Base-by-base conservation (phyloP, 306 rosid species). In the Calophaca sinica region DNA sequence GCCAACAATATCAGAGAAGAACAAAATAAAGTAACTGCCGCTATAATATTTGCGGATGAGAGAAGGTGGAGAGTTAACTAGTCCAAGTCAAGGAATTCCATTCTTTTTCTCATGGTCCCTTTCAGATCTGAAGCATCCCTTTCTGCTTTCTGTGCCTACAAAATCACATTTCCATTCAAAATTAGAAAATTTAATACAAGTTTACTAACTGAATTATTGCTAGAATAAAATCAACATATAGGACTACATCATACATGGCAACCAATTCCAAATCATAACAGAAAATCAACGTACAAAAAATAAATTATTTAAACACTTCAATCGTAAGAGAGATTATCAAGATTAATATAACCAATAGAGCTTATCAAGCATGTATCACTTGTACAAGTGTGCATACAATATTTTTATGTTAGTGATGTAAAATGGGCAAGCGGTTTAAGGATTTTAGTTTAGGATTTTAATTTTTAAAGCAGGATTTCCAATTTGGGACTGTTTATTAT, bases 71-170 rank as follows among this genome's bases (percentile, higher is more conserved):
- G 7, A 15, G 33, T 50, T n/a, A 36, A 9, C 78, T 70, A 90
- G 50, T 92, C 98, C 87, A 93, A 58, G 82, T 93, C 98, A 42
- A 93, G 98, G 81, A 93, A 93, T 75, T 93, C 98, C 91, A 93
- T 86, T 84, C 96, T 90, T 84, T 93, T 93, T 77, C 96, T 87
- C 89, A 90, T 93, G 32, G 94, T 87, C 32, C 98, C 96, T 93
- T 93, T 93, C 68, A 93, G 96, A 78, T 93, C 98, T 72, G 88
- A 68, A 36, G 96, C 91, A 62, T 90, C 98, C 79, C 96, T 86
- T 77, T 93, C 98, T 66, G 89, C 92, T 80, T 90, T 93, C 86
- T 90, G 98, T 60, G 94, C 98, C 96, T 93, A 80, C 75, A 55
- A 46, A 45, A 70, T 68, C 63, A 82, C 62, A 72, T 60, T 15